Base-by-base conservation (phyloP, 495 filamentous ascomycete genomes). In the Penicillium canariense region DNA sequence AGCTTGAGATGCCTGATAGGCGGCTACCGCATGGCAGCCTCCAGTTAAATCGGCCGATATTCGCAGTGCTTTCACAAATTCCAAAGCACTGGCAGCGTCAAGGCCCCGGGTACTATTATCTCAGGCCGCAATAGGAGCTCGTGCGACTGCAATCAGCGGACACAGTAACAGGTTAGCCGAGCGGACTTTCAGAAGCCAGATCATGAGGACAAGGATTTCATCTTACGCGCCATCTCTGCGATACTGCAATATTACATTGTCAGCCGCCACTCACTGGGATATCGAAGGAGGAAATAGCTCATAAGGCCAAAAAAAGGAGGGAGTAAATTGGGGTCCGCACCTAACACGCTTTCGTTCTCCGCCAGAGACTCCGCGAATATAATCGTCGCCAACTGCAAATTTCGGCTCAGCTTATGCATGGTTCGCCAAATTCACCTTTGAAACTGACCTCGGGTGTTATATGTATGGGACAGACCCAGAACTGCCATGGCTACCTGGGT, bases 21-120 rank as follows among this genome's bases (percentile, higher is more conserved):
- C 77, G 0, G 87, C 88, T 15, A 91, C 86, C 26, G 88, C 89
- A 10, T 88, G 90, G 43, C 84, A 86, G 4, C 81, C 88, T 60
- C 84, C 76, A 67, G 86, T 83, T 39, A 90, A 74, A 59, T 89
- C 83, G 12, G 88, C 88, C 52, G 89, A 76, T 30, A 90, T 78
- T 3, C 88, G 81, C 43, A 91, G 76, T 1, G 87, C 84, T 61
- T 85, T 86, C 55, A 80, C 65, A 43, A 75, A 73, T 30, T 90
- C 85, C 20, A 94, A 77, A 0, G 90, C 90, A 0, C 88, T 91
- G 10, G 84, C 87, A 2, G 88, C 86, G 64, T 96, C 90, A 11
- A 94, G 75, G 23, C 90, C 90, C 42, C 90, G 81, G 2, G 90
- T 92, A 44, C 81, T 85, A 72, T 96, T 94, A 63, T 94, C 90